phyloP scores from a whole-genome alignment of 768 basidiomycete genomes.

The Collybiopsis luxurians region DNA sequence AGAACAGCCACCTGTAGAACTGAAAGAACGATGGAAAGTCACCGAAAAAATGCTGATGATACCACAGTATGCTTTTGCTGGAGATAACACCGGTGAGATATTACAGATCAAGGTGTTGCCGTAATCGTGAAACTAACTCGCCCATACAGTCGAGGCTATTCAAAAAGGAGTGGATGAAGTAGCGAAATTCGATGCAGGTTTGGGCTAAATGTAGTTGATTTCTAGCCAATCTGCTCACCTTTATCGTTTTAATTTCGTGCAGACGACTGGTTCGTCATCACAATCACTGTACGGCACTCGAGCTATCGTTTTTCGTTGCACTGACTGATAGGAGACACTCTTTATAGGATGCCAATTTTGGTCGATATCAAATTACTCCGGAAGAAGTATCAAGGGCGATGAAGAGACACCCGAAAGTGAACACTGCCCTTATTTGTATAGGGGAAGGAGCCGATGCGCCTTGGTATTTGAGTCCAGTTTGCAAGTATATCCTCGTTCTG shows the following conservation, averaged over 20 bases:
- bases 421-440: constrained; percentile 66
- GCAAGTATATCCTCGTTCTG: background rate
- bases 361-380: constrained; percentile 56
- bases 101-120: too few relatives aligned
- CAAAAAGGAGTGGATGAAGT: constrained; percentile 61
- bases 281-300: constrained; percentile 51
- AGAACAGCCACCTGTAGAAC: constrained; percentile 45
- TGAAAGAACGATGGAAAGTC: constrained; percentile 64
- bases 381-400: constrained; percentile 57
- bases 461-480: constrained; percentile 44
- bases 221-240: background rate
- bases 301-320: background rate
- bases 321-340: background rate
- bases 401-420: constrained; percentile 60
- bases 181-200: constrained; percentile 59
- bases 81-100: constrained; percentile 56
- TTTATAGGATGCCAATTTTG: constrained; percentile 62
- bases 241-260: background rate
- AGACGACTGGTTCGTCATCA: constrained; percentile 75
- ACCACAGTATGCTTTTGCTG: constrained; percentile 67
- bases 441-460: constrained; percentile 65
- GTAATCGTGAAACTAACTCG: too few relatives aligned
- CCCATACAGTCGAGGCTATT: constrained; percentile 55
- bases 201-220: constrained; percentile 10
- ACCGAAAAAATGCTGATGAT: constrained; percentile 68